Evolutionary conservation across 805 yeast genomes (phyloP).

Genomic region (Nakazawaea ishiwadae): DNA sequence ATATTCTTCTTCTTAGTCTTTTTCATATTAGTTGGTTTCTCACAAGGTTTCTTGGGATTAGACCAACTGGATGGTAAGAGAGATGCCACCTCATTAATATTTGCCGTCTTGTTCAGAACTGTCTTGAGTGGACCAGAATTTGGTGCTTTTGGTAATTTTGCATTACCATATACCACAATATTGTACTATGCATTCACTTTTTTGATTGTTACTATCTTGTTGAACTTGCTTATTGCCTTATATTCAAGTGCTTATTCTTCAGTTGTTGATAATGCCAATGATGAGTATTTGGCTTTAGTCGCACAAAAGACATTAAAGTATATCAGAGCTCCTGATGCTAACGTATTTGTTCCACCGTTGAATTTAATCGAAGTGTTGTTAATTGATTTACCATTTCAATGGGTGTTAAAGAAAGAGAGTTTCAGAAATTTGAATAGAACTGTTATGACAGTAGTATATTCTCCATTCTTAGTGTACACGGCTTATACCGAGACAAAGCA

Average conservation of each 20-base stretch:
- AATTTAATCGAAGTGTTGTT: slow-evolving; percentile 64
- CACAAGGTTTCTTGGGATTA: slow-evolving; percentile 82
- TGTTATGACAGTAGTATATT: slow-evolving; percentile 61
- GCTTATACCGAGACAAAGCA: slow-evolving; percentile 59
- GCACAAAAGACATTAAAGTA: slow-evolving; percentile 81
- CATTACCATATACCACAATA: slow-evolving; percentile 82
- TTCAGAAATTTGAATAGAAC: slow-evolving; percentile 40
- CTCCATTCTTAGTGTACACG: slow-evolving; percentile 60
- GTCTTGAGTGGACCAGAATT: slow-evolving; percentile 74
- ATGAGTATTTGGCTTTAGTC: slow-evolving; percentile 79
- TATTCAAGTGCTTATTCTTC: slow-evolving; percentile 80
- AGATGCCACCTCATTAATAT: slow-evolving; percentile 64
- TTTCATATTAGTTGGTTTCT: slow-evolving; percentile 71
- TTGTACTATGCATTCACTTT: slow-evolving; percentile 76
- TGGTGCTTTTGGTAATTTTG: slow-evolving; percentile 62
- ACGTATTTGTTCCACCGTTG: slow-evolving; percentile 81
- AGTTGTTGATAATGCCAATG: slow-evolving; percentile 77
- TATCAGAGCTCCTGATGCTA: slow-evolving; percentile 83
- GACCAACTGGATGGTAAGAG: slow-evolving; percentile 84
- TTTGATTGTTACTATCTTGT: slow-evolving; percentile 65
- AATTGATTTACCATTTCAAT: slow-evolving; percentile 38
- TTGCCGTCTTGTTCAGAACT: slow-evolving; percentile 63
- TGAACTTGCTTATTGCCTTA: slow-evolving; percentile 81
- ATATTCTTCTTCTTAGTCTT: slow-evolving; percentile 71
- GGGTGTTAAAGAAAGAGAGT: slow-evolving; percentile 27